Evolutionary conservation across 2,329 filamentous ascomycete species (phyloP).

Genomic region (Talaromyces sp.): DNA sequence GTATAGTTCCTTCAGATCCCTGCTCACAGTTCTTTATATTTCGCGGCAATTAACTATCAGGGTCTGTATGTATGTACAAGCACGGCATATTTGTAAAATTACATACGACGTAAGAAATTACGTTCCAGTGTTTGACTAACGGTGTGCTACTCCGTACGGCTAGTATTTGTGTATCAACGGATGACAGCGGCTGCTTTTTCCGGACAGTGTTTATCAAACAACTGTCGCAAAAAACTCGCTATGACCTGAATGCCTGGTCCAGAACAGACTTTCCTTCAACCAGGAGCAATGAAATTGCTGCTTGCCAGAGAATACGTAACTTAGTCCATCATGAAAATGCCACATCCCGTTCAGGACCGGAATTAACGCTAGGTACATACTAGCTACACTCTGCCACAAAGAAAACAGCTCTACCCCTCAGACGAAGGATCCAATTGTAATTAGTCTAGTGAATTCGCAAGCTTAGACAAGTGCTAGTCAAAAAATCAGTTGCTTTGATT

Average conservation of each 20-base stretch:
- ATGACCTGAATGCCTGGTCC: not conserved
- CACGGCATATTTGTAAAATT: not conserved
- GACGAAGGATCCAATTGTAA: not conserved
- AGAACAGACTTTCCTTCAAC: not conserved
- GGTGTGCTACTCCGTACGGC: no score
- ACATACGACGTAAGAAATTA: not conserved
- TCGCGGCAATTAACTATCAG: not conserved
- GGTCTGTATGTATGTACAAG: not conserved
- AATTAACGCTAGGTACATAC: not conserved
- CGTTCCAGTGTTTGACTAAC: not conserved
- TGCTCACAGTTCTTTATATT: not conserved
- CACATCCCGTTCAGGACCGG: not conserved
- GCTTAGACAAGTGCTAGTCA: not conserved
- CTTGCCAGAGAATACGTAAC: not conserved
- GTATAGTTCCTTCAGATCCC: not conserved
- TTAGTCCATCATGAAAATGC: not conserved
- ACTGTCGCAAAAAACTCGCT: not conserved
- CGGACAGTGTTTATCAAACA: not conserved
- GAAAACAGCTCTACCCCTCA: not conserved
- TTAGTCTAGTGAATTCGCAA: not conserved
- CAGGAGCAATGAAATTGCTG: not conserved
- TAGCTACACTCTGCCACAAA: not conserved
- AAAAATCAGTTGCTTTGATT: no score
- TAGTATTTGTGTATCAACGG: not conserved
- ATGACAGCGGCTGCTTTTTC: not conserved